phyloP scores from a whole-genome alignment of 192 early-diverging fungal species.

The Pilaira anomala region DNA sequence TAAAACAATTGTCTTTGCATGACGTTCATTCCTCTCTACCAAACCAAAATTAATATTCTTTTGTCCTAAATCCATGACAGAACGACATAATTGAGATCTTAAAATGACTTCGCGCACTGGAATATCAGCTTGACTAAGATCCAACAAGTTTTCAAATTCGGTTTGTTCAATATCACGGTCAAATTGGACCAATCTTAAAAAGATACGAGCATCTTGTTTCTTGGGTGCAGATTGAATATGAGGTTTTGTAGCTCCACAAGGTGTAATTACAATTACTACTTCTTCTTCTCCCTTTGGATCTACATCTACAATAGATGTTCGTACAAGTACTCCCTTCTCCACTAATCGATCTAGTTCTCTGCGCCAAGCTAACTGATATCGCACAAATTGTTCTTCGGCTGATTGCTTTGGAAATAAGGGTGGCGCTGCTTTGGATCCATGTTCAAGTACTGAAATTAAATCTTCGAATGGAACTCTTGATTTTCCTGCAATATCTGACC shows the following conservation, averaged over 20 bases:
- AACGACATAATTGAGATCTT: constrained; percentile 76
- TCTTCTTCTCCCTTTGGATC: constrained; percentile 60
- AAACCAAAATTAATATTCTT: constrained; percentile 96
- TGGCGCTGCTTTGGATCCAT: constrained; percentile 51
- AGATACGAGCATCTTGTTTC: constrained; percentile 82
- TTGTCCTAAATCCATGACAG: constrained; percentile 91
- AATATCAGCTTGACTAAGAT: constrained; percentile 52
- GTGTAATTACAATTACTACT: constrained; percentile 75
- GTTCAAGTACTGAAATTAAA: constrained; percentile 62
- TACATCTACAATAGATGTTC: constrained; percentile 58
- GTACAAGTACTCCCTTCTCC: constrained; percentile 64
- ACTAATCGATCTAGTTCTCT: constrained; percentile 73
- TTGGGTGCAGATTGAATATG: constrained; percentile 68
- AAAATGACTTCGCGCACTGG: constrained; percentile 92
- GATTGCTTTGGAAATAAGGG: constrained; percentile 67
- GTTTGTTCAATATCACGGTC: constrained; percentile 77
- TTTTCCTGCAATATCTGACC: constrained; percentile 38
- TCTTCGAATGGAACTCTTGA: constrained; percentile 50
- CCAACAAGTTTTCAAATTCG: constrained; percentile 73
- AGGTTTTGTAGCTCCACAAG: constrained; percentile 51
- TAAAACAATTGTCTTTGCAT: constrained; percentile 84
- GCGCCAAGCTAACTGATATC: constrained; percentile 61
- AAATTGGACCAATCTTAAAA: constrained; percentile 82
- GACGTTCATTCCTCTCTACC: constrained; percentile 80
- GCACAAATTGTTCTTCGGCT: constrained; percentile 72